Percentiles rank a stretch among this genome's conserved stretches.
Evolutionary conservation across 2,329 filamentous ascomycete genomes (phyloP).

Genomic region (Coleophoma crateriformis): DNA sequence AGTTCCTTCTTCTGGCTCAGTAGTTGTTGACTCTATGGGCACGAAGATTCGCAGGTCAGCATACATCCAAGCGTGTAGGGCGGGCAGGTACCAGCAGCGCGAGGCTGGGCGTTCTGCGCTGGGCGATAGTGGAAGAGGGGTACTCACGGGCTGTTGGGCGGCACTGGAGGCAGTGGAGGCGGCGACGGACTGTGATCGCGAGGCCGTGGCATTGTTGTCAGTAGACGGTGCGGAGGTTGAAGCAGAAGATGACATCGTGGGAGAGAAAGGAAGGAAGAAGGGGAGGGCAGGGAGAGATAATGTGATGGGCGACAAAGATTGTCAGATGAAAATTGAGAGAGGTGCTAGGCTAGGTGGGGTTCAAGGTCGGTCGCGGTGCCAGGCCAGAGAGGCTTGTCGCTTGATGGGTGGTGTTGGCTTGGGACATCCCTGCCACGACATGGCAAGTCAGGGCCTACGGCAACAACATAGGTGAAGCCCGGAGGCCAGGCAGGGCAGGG

Average conservation of each 20-base stretch:
- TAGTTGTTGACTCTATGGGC: slow-evolving; percentile 10
- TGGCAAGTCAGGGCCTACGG: too few relatives aligned
- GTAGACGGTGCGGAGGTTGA: slow-evolving; percentile 2
- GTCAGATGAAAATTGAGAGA: slow-evolving; percentile 7
- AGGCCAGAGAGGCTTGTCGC: too few relatives aligned
- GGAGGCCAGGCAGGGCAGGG: too few relatives aligned
- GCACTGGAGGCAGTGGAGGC: slow-evolving; percentile 24
- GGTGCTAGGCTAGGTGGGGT: too few relatives aligned
- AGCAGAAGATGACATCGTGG: slow-evolving; percentile 22
- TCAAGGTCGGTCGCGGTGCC: too few relatives aligned
- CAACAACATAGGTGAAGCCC: too few relatives aligned
- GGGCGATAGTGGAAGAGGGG: too few relatives aligned
- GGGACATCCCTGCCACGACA: too few relatives aligned
- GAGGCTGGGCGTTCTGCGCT: slow-evolving; percentile 6
- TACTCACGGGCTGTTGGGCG: slow-evolving; percentile 12
- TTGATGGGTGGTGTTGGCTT: too few relatives aligned
- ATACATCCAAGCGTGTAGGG: slow-evolving; percentile 2
- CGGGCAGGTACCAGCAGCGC: not conserved
- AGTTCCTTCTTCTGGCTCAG: slow-evolving; percentile 59
- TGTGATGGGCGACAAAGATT: slow-evolving; percentile 12
- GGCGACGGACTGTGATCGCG: slow-evolving; percentile 25
- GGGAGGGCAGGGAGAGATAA: slow-evolving; percentile 1
- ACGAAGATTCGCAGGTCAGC: not conserved
- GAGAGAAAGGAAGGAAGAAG: slow-evolving; percentile 17
- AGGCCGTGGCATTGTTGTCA: slow-evolving; percentile 19